Evolutionary conservation across 495 filamentous ascomycete species (phyloP).

Genomic region (Geoglossum glabrum): DNA sequence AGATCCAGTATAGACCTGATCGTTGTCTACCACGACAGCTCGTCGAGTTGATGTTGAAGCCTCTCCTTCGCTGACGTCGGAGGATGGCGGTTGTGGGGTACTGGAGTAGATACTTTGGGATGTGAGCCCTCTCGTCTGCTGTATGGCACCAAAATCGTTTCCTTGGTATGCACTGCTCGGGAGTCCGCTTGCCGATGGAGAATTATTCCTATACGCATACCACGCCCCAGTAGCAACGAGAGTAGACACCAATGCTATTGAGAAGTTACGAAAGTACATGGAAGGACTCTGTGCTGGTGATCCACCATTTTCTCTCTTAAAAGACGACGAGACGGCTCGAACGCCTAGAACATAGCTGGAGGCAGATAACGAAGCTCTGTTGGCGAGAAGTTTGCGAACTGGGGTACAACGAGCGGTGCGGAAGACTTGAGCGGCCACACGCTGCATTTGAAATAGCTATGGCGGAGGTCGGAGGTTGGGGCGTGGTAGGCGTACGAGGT

Average conservation of each 20-base stretch:
- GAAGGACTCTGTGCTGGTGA: slow-evolving; percentile 26
- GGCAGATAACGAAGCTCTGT: slow-evolving; percentile 25
- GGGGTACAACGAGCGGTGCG: slow-evolving; percentile 38
- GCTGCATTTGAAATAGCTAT: slow-evolving; percentile 30
- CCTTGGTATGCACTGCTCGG: slow-evolving; percentile 12
- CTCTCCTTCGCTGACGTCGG: slow-evolving; percentile 1
- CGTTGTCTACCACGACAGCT: slow-evolving; percentile 60
- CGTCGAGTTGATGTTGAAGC: slow-evolving; percentile 11
- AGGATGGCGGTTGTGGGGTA: slow-evolving; percentile 11
- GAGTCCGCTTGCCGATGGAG: slow-evolving; percentile 10
- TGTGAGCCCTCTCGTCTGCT: slow-evolving; percentile 8
- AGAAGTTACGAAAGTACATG: slow-evolving; percentile 46
- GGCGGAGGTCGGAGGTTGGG: background rate
- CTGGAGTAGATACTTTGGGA: slow-evolving; percentile 10
- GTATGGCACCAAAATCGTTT: background rate
- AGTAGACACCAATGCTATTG: slow-evolving; percentile 37
- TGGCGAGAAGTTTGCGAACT: slow-evolving; percentile 30
- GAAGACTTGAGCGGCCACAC: slow-evolving; percentile 38
- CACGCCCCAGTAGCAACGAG: slow-evolving; percentile 44
- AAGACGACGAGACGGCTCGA: slow-evolving; percentile 21
- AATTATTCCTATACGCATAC: slow-evolving; percentile 33
- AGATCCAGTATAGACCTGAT: slow-evolving; percentile 64
- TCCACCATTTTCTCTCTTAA: slow-evolving; percentile 18
- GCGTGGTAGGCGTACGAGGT: background rate
- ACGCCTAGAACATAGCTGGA: slow-evolving; percentile 26